Evolutionary conservation across 305 asterid species (phyloP).

Genomic region (Fraxinus xanthoxyloides): DNA sequence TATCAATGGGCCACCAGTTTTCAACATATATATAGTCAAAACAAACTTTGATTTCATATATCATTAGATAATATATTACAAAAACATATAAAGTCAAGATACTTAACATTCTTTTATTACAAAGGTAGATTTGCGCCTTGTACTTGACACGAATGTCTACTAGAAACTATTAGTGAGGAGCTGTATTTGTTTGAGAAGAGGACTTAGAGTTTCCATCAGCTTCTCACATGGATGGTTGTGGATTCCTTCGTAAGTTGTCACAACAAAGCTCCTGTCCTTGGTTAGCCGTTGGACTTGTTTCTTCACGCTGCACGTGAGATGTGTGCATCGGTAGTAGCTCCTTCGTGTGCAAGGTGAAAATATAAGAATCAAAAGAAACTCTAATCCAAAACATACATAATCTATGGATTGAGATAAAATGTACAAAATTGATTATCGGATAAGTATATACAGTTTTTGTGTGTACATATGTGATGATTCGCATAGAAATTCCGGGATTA

Average conservation of each 20-base stretch:
- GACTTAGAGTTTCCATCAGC: conserved; percentile 80
- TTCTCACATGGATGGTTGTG: conserved; percentile 89
- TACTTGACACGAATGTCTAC: background rate
- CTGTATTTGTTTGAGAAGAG: conserved; percentile 82
- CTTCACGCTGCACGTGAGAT: conserved; percentile 89
- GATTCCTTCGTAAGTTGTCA: conserved; percentile 79
- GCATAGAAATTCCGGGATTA: too few relatives aligned
- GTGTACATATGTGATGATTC: too few relatives aligned
- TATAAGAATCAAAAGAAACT: background rate
- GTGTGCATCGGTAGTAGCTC: conserved; percentile 88
- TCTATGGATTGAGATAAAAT: too few relatives aligned
- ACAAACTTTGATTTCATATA: background rate
- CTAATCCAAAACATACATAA: background rate
- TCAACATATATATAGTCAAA: background rate
- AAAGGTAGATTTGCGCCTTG: background rate
- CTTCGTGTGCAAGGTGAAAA: conserved; percentile 17
- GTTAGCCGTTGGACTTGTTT: conserved; percentile 78
- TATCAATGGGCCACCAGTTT: background rate
- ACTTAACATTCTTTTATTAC: background rate
- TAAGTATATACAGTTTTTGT: background rate
- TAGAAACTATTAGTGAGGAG: conserved; percentile 32
- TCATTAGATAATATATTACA: background rate
- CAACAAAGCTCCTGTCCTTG: conserved; percentile 63
- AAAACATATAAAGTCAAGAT: background rate
- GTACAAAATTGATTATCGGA: background rate